Percentiles rank a stretch among this genome's conserved stretches.
Evolutionary conservation across 139 green algal species (phyloP).

Genomic region (Chlorella ohadii): DNA sequence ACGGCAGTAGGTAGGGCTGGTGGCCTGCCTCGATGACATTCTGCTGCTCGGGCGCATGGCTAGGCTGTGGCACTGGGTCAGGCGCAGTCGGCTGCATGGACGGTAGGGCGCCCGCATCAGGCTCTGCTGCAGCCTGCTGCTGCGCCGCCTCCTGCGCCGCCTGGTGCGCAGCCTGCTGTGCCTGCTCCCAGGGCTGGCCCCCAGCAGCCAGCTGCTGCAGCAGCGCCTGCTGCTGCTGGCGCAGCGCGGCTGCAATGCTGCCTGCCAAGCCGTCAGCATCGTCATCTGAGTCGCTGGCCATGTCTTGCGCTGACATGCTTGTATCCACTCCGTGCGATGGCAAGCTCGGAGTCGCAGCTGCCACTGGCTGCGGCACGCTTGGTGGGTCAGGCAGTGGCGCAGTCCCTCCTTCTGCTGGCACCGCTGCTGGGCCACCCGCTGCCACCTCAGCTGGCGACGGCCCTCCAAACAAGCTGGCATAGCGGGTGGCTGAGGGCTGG

Average conservation of each 20-base stretch:
- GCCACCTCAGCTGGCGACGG: too few relatives aligned
- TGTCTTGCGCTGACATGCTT: not conserved
- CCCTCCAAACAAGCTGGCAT: too few relatives aligned
- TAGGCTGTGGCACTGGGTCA: not conserved
- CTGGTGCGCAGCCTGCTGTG: not conserved
- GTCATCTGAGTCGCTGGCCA: not conserved
- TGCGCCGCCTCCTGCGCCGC: not conserved
- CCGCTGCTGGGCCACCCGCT: not conserved
- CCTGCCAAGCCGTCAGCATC: not conserved
- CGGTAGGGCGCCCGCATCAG: not conserved
- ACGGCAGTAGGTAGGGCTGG: not conserved
- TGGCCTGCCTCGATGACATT: not conserved
- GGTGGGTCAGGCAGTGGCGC: not conserved
- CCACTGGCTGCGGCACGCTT: not conserved
- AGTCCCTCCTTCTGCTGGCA: not conserved
- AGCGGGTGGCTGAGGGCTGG: too few relatives aligned
- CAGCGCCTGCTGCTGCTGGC: constrained; percentile 13
- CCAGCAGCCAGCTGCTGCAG: not conserved
- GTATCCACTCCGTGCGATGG: not conserved
- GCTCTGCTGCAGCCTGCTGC: not conserved
- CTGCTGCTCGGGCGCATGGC: too few relatives aligned
- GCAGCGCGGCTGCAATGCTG: not conserved
- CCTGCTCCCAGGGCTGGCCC: not conserved
- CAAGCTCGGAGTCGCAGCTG: not conserved
- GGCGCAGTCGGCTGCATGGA: not conserved